Base-by-base conservation (phyloP, 1,284 basidiomycete genomes). In the Vanrija sp. region DNA sequence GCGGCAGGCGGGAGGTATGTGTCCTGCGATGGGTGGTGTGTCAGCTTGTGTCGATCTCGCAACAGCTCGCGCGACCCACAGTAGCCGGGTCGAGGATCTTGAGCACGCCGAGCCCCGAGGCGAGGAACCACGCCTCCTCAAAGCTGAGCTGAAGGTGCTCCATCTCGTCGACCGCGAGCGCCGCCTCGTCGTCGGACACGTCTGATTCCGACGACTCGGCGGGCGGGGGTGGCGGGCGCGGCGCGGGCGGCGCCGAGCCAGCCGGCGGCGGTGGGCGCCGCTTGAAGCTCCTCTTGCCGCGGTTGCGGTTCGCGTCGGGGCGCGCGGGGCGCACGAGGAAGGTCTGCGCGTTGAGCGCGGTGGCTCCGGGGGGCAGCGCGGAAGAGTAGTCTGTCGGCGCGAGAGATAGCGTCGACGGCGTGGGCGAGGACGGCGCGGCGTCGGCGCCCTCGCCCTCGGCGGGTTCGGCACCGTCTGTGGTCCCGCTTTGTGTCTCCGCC, bases 91-190 rank as follows among this genome's bases (percentile, higher is more conserved):
- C 81, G 5, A 83, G 68, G 8, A 97, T 78, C n/a, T 84, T 85
- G 40, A 97, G 79, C 64, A 91, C 94, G 57, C 90, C 89, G 3
- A 97, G 74, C 63, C 83, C 87, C 82, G 91, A 89, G 0, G 85
- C 71, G 43, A 98, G 80, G 77, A 98, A 98, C 74, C 95, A 95
- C 0, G 94, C 89, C 73, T 98, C 96, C 68, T 86, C 86, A 1
- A 92, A 81, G 1, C 90, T 91, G 12, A 98, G 83, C 69, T 98
- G 95, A 40, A 98, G 83, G 75, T 96, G 89, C 74, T 98, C 95
- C 44, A 92, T 76, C 62, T 94, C 85, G 54, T 85, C 82, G 5
- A 80, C 72, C 26, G 85, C 69, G 12, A 75, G 73, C 25, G 80
- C 78, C 10, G 65, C 71, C 19, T 67, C 77, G 53, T 67, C 78